phyloP scores from a whole-genome alignment of 768 basidiomycete genomes.

The Rhizopogon vesiculosus region DNA sequence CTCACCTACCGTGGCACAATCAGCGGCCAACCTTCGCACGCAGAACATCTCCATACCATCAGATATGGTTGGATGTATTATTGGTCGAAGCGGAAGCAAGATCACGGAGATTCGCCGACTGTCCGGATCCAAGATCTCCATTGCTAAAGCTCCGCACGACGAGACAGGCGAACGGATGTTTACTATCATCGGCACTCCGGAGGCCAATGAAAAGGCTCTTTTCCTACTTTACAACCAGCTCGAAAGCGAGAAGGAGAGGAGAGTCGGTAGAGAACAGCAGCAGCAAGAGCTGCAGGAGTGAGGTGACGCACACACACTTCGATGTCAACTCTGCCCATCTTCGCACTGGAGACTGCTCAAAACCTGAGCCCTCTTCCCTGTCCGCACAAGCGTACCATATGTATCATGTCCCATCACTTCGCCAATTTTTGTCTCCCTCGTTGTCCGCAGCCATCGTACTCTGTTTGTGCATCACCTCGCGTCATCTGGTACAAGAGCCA shows the following conservation, averaged over 20 bases:
- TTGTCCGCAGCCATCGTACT: constrained; percentile 8
- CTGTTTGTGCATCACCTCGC: constrained; percentile 7
- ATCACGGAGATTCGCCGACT: constrained; percentile 99
- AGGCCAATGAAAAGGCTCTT: constrained; percentile 96
- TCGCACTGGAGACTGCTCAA: constrained; percentile 3
- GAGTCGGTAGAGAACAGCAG: constrained; percentile 80
- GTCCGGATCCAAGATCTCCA: constrained; percentile 96
- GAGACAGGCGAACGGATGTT: constrained; percentile 99
- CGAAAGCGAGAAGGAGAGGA: constrained; percentile 93
- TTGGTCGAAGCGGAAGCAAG: constrained; percentile 95
- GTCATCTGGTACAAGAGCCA: constrained; percentile 11
- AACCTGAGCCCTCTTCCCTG: constrained; percentile 5
- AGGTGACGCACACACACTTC: background rate
- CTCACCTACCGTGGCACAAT: constrained; percentile 46
- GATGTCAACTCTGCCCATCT: background rate
- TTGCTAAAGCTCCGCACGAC: constrained; percentile 98
- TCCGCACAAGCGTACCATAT: constrained; percentile 1
- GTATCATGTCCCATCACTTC: constrained; percentile 21
- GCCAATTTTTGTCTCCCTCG: constrained; percentile 23
- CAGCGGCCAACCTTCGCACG: constrained; percentile 82
- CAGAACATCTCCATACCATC: constrained; percentile 99
- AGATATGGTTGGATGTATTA: constrained; percentile 98
- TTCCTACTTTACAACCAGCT: constrained; percentile 97
- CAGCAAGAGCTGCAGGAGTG: constrained; percentile 66
- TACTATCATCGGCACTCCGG: constrained; percentile 93